A percentile compares a stretch with the other conserved stretches of the same genome.
These are phyloP conservation scores for Malassezia sympodialis DNA, from an alignment of 1,284 basidiomycete genomes.

Conservation along the genomic window DNA sequence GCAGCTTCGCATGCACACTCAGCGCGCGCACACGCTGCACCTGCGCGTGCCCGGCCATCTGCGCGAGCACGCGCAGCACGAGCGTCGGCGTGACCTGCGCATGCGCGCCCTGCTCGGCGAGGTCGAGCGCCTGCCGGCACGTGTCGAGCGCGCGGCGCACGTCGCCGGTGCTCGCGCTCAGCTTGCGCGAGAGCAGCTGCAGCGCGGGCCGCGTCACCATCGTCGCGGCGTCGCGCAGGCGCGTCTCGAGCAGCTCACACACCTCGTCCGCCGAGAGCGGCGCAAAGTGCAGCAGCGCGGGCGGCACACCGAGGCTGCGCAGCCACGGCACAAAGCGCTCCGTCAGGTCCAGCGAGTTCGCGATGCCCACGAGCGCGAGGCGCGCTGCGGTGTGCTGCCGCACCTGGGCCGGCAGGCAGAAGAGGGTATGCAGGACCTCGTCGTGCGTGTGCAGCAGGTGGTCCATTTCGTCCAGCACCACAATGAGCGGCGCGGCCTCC, in stretches of 20 bases:
- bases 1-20: slow-evolving; percentile 40
- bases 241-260: slow-evolving; percentile 43
- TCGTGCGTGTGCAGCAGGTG: slow-evolving; percentile 45
- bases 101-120: slow-evolving; percentile 28
- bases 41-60: slow-evolving; percentile 38
- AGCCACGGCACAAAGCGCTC: slow-evolving; percentile 42
- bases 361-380: slow-evolving; percentile 28
- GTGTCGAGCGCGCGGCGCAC: slow-evolving; percentile 49
- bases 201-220: slow-evolving; percentile 48
- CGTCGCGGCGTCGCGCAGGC: slow-evolving; percentile 36
- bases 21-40: slow-evolving; percentile 35
- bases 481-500: slow-evolving; percentile 29
- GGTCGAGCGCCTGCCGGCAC: slow-evolving; percentile 46
- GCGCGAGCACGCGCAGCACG: slow-evolving; percentile 39
- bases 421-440: slow-evolving; percentile 48
- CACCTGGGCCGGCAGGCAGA: slow-evolving; percentile 23
- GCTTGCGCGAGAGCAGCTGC: slow-evolving; percentile 49
- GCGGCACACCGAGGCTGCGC: slow-evolving; percentile 36
- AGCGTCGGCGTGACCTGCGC: slow-evolving; percentile 38
- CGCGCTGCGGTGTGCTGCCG: not conserved
- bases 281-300: slow-evolving; percentile 48
- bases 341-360: slow-evolving; percentile 44
- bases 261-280: slow-evolving; percentile 49
- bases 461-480: slow-evolving; percentile 51
- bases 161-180: slow-evolving; percentile 49